phyloP scores from a whole-genome alignment of 108 stramenopile genomes.

The Parmales sp. region DNA sequence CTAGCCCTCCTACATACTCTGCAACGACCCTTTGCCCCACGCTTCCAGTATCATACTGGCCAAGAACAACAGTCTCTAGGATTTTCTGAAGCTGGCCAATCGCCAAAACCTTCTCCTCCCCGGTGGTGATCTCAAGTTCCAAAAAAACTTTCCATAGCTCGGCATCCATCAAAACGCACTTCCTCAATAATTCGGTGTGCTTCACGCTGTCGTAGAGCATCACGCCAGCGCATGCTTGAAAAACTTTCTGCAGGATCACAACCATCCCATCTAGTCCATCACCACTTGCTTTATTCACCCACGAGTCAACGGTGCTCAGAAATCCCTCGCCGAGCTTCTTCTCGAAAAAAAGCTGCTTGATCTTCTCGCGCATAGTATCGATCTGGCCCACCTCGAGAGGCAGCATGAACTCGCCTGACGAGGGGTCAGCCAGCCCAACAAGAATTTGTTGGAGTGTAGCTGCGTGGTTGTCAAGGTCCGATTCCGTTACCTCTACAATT shows the following conservation, averaged over 20 bases:
- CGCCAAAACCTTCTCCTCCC: no score
- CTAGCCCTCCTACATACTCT: no score
- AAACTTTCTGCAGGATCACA: conserved; percentile 49
- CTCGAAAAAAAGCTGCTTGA: conserved; percentile 49
- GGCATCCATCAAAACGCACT: no score
- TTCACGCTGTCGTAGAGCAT: no score
- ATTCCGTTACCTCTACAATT: conserved; percentile 60
- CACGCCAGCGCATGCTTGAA: no score
- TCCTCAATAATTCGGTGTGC: no score
- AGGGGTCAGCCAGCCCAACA: conserved; percentile 68
- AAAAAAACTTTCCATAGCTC: no score
- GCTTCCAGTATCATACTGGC: no score
- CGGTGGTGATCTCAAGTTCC: no score
- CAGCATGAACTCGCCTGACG: conserved; percentile 72
- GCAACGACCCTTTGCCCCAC: no score
- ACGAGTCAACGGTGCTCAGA: conserved; percentile 67
- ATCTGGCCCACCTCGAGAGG: conserved; percentile 55
- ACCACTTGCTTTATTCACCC: conserved; percentile 66
- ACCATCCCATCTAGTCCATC: conserved; percentile 87
- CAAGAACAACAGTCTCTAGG: no score
- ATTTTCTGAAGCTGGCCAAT: no score
- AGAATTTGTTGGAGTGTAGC: conserved; percentile 62
- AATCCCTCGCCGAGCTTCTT: conserved; percentile 63
- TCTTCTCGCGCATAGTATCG: conserved; percentile 45
- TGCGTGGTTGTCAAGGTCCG: conserved; percentile 63